Evolutionary conservation across 1,284 basidiomycete species (phyloP).

Genomic region (Albatrellus sp.): DNA sequence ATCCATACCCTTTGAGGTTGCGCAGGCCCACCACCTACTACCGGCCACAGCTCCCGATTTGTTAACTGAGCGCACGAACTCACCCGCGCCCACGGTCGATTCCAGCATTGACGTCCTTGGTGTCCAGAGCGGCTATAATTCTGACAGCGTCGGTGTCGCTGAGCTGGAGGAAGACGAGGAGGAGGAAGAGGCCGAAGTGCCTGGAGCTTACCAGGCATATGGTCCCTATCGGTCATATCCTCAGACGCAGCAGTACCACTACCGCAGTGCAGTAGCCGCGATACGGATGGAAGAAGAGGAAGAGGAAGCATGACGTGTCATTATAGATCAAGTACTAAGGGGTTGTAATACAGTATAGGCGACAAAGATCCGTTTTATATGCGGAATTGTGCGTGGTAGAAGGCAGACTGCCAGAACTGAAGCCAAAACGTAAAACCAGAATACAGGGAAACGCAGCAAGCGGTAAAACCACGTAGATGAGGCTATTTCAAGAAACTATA

Average conservation of each 20-base stretch:
- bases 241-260: too few relatives aligned
- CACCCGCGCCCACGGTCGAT: slow-evolving; percentile 36
- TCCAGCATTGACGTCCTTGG: slow-evolving; percentile 29
- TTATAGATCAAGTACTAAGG: neutral
- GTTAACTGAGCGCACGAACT: slow-evolving; percentile 21
- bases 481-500: neutral
- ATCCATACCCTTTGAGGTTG: neutral
- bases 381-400: too few relatives aligned
- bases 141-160: slow-evolving; percentile 17
- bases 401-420: too few relatives aligned
- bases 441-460: neutral
- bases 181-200: neutral
- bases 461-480: neutral
- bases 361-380: too few relatives aligned
- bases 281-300: slow-evolving; percentile 8
- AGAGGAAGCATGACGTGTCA: slow-evolving; percentile 10
- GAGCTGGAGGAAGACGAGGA: neutral
- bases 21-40: slow-evolving; percentile 7
- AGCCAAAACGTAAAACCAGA: neutral
- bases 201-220: neutral
- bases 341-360: too few relatives aligned
- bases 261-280: neutral
- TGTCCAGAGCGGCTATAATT: slow-evolving; percentile 19
- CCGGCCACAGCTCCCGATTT: slow-evolving; percentile 9
- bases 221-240: too few relatives aligned